Conservation (phyloP, 148 eudicot species). For the Talinum fruticosum region DNA sequence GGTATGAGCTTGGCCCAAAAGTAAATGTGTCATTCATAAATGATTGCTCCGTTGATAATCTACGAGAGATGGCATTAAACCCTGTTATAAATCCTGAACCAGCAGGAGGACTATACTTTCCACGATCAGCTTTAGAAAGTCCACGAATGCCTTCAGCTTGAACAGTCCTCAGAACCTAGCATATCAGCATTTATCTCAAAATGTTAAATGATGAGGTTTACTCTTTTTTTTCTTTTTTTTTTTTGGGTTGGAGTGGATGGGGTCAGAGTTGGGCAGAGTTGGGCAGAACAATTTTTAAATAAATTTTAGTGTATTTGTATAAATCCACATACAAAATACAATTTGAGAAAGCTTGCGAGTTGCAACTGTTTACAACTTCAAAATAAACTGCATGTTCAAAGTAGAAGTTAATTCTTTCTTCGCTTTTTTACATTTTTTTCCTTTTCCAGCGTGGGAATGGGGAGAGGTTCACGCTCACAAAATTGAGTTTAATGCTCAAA, state of each 20-base stretch:
- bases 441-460: neutral
- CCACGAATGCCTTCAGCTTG: conserved; percentile 96
- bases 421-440: neutral
- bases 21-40: conserved; percentile 51
- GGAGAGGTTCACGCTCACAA: neutral
- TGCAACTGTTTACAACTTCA: neutral
- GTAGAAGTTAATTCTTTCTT: neutral
- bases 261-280: neutral
- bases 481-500: neutral
- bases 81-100: conserved; percentile 95
- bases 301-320: neutral
- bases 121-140: conserved; percentile 79
- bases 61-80: conserved; percentile 60
- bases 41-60: conserved; percentile 51
- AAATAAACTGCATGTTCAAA: neutral
- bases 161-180: conserved; percentile 81
- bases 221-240: neutral
- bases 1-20: conserved; percentile 86
- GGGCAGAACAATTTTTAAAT: neutral
- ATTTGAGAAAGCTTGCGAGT: neutral
- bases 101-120: conserved; percentile 85
- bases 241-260: neutral
- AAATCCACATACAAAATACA: neutral
- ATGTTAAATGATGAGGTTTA: neutral
- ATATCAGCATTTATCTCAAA: conserved; percentile 12